A percentile compares a stretch with the other conserved stretches of the same genome.
Evolutionary conservation across 495 filamentous ascomycete species (phyloP).

Genomic region (Ascodesmis nigricans): DNA sequence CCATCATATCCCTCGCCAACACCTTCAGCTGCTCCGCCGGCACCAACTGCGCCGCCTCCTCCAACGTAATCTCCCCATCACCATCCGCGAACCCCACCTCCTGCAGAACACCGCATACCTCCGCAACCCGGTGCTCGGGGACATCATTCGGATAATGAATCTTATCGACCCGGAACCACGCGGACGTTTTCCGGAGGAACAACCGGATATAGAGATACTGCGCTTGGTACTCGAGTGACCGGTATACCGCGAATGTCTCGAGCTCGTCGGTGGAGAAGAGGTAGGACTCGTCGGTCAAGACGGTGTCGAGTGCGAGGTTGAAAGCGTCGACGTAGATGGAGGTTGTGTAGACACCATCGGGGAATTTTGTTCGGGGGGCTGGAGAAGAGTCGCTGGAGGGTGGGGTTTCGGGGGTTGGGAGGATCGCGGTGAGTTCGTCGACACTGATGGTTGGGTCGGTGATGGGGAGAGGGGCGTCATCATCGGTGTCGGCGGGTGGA

Average conservation of each 20-base stretch:
- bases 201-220: conserved; percentile 92
- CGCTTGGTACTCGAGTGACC: conserved; percentile 52
- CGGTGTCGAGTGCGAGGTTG: conserved; percentile 77
- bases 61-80: conserved; percentile 43
- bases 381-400: no score
- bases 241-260: conserved; percentile 58
- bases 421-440: no score
- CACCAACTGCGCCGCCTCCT: conserved; percentile 66
- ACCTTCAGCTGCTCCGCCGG: conserved; percentile 66
- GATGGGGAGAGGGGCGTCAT: conserved; percentile 34
- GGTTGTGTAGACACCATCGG: conserved; percentile 32
- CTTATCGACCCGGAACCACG: conserved; percentile 68
- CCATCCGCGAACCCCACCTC: conserved; percentile 44
- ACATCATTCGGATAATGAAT: conserved; percentile 69
- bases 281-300: conserved; percentile 71
- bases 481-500: conserved; percentile 57
- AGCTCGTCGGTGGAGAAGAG: conserved; percentile 66
- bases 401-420: no score
- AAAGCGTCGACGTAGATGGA: conserved; percentile 97
- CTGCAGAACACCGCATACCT: conserved; percentile 39
- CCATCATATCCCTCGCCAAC: conserved; percentile 68
- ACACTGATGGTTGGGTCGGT: no score
- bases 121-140: conserved; percentile 41
- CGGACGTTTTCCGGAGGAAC: conserved; percentile 83
- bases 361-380: no score